Evolutionary conservation across 805 yeast species (phyloP).

Genomic region (Teunomyces barrocoloradensis): DNA sequence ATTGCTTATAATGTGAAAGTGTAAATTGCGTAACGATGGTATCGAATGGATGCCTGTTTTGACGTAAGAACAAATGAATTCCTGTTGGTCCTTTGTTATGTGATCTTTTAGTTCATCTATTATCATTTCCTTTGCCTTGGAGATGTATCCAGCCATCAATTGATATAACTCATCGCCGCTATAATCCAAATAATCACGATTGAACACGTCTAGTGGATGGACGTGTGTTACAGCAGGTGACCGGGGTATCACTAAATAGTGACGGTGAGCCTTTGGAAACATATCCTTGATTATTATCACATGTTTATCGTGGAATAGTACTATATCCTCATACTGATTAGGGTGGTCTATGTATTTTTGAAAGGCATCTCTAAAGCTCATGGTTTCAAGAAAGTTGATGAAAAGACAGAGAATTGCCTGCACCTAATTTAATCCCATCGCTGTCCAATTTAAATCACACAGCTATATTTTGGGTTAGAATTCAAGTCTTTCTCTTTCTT

Average conservation of each 20-base stretch:
- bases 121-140: constrained; percentile 31
- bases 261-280: constrained; percentile 63
- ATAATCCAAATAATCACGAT: constrained; percentile 15
- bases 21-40: constrained; percentile 70
- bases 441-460: too few species aligned
- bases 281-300: constrained; percentile 57
- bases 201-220: constrained; percentile 55
- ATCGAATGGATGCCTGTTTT: constrained; percentile 64
- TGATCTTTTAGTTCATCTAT: constrained; percentile 18
- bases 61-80: constrained; percentile 30
- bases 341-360: constrained; percentile 50
- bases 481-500: constrained; percentile 10
- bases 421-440: not conserved
- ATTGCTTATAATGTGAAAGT: constrained; percentile 67
- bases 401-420: not conserved
- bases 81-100: constrained; percentile 9
- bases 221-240: constrained; percentile 33
- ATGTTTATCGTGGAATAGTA: constrained; percentile 49
- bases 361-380: constrained; percentile 52
- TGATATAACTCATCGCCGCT: constrained; percentile 23
- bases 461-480: not conserved
- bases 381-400: constrained; percentile 11
- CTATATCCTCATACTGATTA: constrained; percentile 27
- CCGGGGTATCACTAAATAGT: constrained; percentile 61
- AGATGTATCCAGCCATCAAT: constrained; percentile 30